Conservation (phyloP, 176 grass and related monocot species). For the Aegilops longissima region DNA sequence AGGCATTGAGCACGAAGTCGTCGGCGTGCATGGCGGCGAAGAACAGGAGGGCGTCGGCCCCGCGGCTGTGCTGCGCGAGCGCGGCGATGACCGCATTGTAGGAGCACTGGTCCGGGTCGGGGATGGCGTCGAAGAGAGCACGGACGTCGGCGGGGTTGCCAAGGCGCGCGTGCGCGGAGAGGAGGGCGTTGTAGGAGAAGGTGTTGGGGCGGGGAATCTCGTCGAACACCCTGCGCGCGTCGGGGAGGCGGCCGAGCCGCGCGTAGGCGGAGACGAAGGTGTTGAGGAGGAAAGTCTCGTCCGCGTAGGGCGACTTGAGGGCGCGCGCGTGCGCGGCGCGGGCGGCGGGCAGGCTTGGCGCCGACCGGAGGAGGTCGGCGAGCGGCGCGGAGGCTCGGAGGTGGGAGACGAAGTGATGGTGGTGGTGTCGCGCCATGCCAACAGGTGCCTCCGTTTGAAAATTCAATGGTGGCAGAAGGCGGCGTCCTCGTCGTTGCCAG, state of each 20-base stretch:
- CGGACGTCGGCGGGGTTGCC: conserved; percentile 21
- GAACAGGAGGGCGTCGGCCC: conserved; percentile 6
- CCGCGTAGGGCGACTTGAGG: not conserved
- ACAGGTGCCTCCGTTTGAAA: not conserved
- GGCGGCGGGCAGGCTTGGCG: not conserved
- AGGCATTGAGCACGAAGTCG: conserved; percentile 58
- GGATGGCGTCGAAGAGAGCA: not conserved
- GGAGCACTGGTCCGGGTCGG: conserved; percentile 26
- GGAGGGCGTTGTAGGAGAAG: conserved; percentile 59
- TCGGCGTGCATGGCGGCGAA: conserved; percentile 52
- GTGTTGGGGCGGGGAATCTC: conserved; percentile 10
- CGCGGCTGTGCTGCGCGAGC: conserved; percentile 12
- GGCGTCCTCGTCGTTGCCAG: not conserved
- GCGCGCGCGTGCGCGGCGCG: conserved; percentile 5
- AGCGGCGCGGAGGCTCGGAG: conserved; percentile 28
- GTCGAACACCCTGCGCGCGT: conserved; percentile 2
- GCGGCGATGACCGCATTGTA: conserved; percentile 17
- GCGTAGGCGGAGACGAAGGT: conserved; percentile 18
- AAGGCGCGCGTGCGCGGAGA: conserved; percentile 41
- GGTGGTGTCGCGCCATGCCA: conserved; percentile 9
- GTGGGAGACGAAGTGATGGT: not conserved
- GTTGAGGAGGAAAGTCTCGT: conserved; percentile 20
- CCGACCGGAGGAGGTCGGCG: conserved; percentile 40
- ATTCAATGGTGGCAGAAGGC: not conserved
- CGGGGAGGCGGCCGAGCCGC: conserved; percentile 1